phyloP scores from a whole-genome alignment of 208 protist genomes.

The Acanthamoeba polyphaga region DNA sequence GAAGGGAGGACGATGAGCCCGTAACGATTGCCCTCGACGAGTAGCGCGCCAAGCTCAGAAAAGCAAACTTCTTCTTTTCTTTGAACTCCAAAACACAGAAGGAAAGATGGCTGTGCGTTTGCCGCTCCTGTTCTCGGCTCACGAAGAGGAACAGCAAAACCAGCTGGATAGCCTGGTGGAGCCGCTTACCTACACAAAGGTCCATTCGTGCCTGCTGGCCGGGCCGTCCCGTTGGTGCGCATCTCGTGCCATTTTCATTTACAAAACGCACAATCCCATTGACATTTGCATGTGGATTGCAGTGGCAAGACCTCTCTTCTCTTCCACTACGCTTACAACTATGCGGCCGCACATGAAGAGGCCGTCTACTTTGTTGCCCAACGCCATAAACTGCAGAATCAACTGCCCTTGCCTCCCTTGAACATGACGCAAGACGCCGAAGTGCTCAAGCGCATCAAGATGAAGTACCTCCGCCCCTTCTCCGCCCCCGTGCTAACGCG shows the following conservation, averaged over 20 bases:
- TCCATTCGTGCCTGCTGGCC: conserved; percentile 8
- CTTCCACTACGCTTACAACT: conserved; percentile 60
- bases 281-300: neutral
- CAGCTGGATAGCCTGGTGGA: neutral
- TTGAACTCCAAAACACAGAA: neutral
- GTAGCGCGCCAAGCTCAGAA: neutral
- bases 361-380: conserved; percentile 15
- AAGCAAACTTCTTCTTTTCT: too few relatives aligned
- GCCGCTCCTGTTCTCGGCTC: conserved; percentile 9
- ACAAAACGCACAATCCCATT: neutral
- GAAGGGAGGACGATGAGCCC: neutral
- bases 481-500: neutral
- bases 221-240: neutral
- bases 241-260: neutral
- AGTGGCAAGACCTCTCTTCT: conserved; percentile 57
- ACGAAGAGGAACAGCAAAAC: neutral
- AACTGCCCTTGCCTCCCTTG: neutral
- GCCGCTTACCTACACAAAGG: neutral
- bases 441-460: conserved; percentile 56
- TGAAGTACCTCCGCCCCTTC: neutral
- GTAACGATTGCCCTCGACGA: neutral
- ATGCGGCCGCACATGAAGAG: neutral
- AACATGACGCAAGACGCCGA: neutral
- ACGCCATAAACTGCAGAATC: conserved; percentile 45
- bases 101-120: neutral